A percentile compares a stretch with the other conserved stretches of the same genome.
Conservation (phyloP, 768 basidiomycete genomes). For the Macrolepiota fuliginosa region DNA sequence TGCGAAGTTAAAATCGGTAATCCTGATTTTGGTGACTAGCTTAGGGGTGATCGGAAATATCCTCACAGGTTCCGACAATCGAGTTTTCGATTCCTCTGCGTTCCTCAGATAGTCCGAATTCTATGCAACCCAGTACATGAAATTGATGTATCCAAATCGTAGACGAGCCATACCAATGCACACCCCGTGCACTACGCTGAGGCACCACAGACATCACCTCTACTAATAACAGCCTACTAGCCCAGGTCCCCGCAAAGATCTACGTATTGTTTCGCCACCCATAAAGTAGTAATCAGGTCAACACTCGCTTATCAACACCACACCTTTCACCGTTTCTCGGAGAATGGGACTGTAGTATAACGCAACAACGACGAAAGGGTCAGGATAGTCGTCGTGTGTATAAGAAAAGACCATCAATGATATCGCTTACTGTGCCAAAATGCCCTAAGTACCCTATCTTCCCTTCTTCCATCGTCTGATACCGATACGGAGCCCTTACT, state of each 20-base stretch:
- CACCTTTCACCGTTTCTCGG: background rate
- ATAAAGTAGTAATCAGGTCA: background rate
- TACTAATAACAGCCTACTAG: background rate
- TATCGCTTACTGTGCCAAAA: slow-evolving; percentile 2
- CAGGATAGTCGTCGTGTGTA: background rate
- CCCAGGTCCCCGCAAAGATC: background rate
- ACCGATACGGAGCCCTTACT: slow-evolving; percentile 11
- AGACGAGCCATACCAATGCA: no score
- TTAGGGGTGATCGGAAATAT: slow-evolving; percentile 6
- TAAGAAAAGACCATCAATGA: background rate
- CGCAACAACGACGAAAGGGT: background rate
- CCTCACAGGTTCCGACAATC: background rate
- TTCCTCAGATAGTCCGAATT: no score
- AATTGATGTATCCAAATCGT: no score
- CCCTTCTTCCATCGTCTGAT: background rate
- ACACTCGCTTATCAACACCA: background rate
- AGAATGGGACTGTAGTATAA: background rate
- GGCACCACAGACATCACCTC: background rate
- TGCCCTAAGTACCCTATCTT: background rate
- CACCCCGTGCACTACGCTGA: background rate
- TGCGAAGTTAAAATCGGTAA: background rate
- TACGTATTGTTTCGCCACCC: background rate
- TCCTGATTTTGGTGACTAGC: background rate
- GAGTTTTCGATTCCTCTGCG: background rate
- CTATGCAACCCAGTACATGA: no score